phyloP scores from a whole-genome alignment of 202 grass and related monocot genomes.

The Musa balbisiana region DNA sequence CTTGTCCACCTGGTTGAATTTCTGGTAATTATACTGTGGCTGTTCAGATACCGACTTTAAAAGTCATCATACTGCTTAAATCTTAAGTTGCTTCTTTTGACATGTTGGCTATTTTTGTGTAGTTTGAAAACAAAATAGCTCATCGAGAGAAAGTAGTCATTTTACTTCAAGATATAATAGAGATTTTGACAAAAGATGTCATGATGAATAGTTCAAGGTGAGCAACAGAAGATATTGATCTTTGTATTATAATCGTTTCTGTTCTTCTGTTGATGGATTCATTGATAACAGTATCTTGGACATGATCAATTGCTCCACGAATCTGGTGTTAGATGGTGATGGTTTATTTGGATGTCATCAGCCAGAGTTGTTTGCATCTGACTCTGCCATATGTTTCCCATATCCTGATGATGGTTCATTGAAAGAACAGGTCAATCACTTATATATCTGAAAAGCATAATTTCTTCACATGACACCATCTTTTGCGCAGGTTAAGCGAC shows the following conservation, averaged over 20 bases:
- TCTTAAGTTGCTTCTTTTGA: slow-evolving; percentile 9
- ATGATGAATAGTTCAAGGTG: slow-evolving; percentile 70
- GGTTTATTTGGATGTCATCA: slow-evolving; percentile 37
- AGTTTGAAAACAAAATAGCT: slow-evolving; percentile 65
- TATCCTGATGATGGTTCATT: slow-evolving; percentile 40
- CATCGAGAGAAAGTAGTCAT: slow-evolving; percentile 56
- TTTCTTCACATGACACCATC: neutral
- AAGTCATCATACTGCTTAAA: slow-evolving; percentile 11
- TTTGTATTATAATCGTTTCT: neutral
- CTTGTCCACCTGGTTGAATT: slow-evolving; percentile 51
- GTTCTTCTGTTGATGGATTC: neutral
- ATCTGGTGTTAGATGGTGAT: slow-evolving; percentile 38
- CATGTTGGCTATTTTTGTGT: slow-evolving; percentile 15
- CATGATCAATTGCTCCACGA: slow-evolving; percentile 47
- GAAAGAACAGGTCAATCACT: slow-evolving; percentile 59
- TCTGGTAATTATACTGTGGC: slow-evolving; percentile 48
- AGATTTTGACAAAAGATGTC: slow-evolving; percentile 86
- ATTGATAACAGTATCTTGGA: slow-evolving; percentile 53
- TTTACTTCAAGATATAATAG: slow-evolving; percentile 89
- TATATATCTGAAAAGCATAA: neutral
- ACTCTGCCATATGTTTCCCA: slow-evolving; percentile 54
- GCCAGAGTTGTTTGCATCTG: slow-evolving; percentile 78
- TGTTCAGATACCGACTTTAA: neutral
- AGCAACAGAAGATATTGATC: neutral
- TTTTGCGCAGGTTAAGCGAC: slow-evolving; percentile 69